These are phyloP conservation scores for Malassezia brasiliensis DNA, from an alignment of 1,284 basidiomycete species.

Conservation along the genomic window DNA sequence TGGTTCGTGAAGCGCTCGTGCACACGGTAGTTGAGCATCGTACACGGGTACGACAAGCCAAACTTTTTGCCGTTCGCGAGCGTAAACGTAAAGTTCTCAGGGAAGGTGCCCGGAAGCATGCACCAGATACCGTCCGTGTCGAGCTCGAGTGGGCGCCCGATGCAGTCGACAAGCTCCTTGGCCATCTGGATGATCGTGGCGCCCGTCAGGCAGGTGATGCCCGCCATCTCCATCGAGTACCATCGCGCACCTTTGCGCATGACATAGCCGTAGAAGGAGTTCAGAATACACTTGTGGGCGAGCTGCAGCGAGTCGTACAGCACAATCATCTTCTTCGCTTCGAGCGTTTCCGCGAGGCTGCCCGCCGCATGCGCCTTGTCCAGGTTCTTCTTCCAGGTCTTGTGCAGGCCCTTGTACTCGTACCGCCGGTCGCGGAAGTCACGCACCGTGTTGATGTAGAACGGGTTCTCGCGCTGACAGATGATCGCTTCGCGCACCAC, in stretches of 20 bases:
- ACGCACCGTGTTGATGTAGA: constrained; percentile 97
- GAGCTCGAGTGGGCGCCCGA: constrained; percentile 89
- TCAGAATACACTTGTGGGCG: constrained; percentile 98
- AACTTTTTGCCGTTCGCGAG: constrained; percentile 77
- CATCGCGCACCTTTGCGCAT: constrained; percentile 99
- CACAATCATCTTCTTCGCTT: constrained; percentile 99
- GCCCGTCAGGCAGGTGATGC: constrained; percentile 97
- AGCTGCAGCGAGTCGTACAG: constrained; percentile 98
- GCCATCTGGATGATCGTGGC: constrained; percentile 99
- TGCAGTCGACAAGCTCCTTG: constrained; percentile 84
- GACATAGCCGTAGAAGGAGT: constrained; percentile 99
- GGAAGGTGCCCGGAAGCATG: constrained; percentile 96
- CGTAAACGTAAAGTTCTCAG: constrained; percentile 95
- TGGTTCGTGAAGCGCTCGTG: constrained; percentile 93
- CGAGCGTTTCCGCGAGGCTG: constrained; percentile 61
- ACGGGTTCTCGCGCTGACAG: constrained; percentile 96
- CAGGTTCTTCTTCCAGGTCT: constrained; percentile 98
- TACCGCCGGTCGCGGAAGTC: constrained; percentile 95
- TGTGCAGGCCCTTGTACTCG: constrained; percentile 96
- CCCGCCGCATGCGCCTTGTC: constrained; percentile 63
- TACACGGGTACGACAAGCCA: constrained; percentile 93
- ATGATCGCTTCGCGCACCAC: constrained; percentile 90
- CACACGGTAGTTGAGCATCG: constrained; percentile 98
- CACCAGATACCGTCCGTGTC: constrained; percentile 99
- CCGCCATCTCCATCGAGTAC: constrained; percentile 99